Conservation (phyloP, 257 asterid species). For the Echium plantagineum region DNA sequence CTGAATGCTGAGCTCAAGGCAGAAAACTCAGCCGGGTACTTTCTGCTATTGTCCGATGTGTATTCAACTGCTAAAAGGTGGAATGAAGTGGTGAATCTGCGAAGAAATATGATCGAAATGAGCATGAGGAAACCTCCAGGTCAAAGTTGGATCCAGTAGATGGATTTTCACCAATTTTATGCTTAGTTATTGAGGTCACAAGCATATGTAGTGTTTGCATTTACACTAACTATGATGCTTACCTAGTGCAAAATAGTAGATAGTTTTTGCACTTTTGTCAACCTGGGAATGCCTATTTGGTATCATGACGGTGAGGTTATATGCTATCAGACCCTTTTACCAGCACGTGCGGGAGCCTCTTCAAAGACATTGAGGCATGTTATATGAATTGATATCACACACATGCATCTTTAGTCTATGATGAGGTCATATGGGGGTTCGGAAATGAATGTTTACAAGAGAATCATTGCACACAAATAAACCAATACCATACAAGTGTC, state of each 20-base stretch:
- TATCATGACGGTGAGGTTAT: too few relatives aligned
- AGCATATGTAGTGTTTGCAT: neutral
- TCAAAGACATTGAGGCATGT: too few relatives aligned
- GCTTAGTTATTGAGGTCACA: slow-evolving; percentile 40
- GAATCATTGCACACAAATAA: too few relatives aligned
- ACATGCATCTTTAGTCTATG: slow-evolving; percentile 24
- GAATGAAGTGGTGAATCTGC: slow-evolving; percentile 45
- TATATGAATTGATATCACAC: slow-evolving; percentile 25
- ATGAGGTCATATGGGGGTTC: neutral
- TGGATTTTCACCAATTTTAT: slow-evolving; percentile 37
- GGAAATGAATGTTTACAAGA: neutral
- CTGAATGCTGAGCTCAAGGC: slow-evolving; percentile 37
- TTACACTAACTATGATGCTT: too few relatives aligned
- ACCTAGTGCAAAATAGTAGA: too few relatives aligned
- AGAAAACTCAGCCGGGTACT: slow-evolving; percentile 41
- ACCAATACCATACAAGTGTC: too few relatives aligned
- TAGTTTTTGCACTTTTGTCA: too few relatives aligned
- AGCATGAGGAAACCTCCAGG: slow-evolving; percentile 53
- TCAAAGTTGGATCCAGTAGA: slow-evolving; percentile 60
- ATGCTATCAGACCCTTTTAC: too few relatives aligned
- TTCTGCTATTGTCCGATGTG: slow-evolving; percentile 52
- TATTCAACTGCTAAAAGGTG: slow-evolving; percentile 59
- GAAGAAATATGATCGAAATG: slow-evolving; percentile 38
- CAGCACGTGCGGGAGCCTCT: too few relatives aligned
- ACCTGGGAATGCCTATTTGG: too few relatives aligned